Conservation (phyloP, 2,329 filamentous ascomycete species). For the Penicillium paneum region DNA sequence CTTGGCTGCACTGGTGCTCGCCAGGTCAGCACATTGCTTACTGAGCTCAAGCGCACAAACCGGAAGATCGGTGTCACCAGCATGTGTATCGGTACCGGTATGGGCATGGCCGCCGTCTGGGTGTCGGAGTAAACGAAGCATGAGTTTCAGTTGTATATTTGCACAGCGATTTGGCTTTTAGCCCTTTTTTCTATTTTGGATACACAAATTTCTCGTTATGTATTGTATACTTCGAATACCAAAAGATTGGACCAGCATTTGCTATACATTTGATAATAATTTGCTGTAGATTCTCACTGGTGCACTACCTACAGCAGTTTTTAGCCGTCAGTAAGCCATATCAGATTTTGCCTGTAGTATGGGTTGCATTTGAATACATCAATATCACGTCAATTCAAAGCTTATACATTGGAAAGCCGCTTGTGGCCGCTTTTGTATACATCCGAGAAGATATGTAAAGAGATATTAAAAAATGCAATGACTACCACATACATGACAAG, state of each 20-base stretch:
- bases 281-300: neutral
- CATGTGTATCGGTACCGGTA: constrained; percentile 96
- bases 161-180: constrained; percentile 25
- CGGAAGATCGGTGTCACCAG: constrained; percentile 86
- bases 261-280: neutral
- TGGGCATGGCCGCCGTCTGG: constrained; percentile 98
- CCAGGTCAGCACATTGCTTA: constrained; percentile 88
- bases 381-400: no score
- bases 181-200: constrained; percentile 8
- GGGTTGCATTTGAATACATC: no score
- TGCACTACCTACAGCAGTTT: no score
- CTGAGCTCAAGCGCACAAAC: constrained; percentile 79
- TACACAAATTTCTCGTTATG: constrained; percentile 17
- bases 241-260: constrained; percentile 15
- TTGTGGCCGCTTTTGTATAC: no score
- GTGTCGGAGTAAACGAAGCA: constrained; percentile 71
- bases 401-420: no score
- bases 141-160: constrained; percentile 15
- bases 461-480: no score
- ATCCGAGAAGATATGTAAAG: no score
- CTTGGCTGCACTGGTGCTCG: constrained; percentile 90
- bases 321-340: no score
- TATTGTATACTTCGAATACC: constrained; percentile 25
- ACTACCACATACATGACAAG: no score
- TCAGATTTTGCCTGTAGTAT: no score